Evolutionary conservation across 768 basidiomycete genomes (phyloP).

Genomic region (Tephrocybe rancida): DNA sequence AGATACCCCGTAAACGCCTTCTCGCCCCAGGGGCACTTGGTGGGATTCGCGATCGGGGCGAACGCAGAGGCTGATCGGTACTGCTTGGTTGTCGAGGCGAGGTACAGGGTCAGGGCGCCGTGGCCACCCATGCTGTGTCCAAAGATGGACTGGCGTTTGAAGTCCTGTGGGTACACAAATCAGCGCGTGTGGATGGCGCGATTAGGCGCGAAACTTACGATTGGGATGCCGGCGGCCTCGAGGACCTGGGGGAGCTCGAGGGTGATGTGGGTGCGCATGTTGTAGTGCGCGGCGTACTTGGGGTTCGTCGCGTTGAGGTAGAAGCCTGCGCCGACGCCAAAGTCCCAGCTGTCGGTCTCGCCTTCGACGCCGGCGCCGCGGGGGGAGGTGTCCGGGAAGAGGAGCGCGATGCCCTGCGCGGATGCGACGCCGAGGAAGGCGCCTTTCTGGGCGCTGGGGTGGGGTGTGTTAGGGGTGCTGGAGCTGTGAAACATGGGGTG

Average conservation of each 20-base stretch:
- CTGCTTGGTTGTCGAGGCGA: constrained; percentile 67
- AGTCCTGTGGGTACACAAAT: constrained; percentile 56
- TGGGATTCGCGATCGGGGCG: constrained; percentile 84
- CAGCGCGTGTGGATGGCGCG: background rate
- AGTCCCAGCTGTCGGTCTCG: constrained; percentile 85
- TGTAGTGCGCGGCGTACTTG: constrained; percentile 74
- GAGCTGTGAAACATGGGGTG: background rate
- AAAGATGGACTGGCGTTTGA: constrained; percentile 82
- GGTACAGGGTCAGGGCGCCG: constrained; percentile 90
- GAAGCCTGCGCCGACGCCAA: constrained; percentile 95
- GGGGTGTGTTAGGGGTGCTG: background rate
- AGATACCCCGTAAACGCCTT: constrained; percentile 92
- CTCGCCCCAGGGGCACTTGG: constrained; percentile 86
- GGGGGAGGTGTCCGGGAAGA: constrained; percentile 96
- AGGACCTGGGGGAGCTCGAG: constrained; percentile 84
- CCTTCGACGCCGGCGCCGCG: constrained; percentile 87
- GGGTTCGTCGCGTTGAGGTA: constrained; percentile 89
- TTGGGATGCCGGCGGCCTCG: constrained; percentile 69
- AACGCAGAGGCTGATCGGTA: constrained; percentile 93
- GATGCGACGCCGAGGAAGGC: constrained; percentile 86
- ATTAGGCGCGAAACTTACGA: constrained; percentile 50
- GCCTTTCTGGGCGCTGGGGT: constrained; percentile 85
- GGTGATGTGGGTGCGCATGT: constrained; percentile 87
- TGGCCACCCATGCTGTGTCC: constrained; percentile 99
- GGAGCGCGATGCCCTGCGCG: constrained; percentile 82